phyloP scores from a whole-genome alignment of 257 asterid genomes.

The Solanum tarapatanum region DNA sequence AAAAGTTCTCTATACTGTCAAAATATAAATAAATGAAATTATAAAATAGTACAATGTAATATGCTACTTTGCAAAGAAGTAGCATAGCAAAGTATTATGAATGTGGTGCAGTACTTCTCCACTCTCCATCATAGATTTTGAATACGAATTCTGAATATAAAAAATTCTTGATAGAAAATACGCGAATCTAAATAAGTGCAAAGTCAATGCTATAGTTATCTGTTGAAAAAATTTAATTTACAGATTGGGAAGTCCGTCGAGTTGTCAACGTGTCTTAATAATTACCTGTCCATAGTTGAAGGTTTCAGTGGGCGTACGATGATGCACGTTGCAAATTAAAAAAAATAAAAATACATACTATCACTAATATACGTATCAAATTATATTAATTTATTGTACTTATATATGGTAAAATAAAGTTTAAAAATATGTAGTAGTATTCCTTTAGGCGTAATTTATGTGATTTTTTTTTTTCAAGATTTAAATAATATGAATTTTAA shows the following conservation, averaged over 20 bases:
- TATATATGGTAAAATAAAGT: neutral
- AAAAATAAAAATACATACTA: neutral
- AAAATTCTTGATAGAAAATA: too few species aligned
- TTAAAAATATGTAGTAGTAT: neutral
- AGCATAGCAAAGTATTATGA: too few species aligned
- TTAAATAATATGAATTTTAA: too few species aligned
- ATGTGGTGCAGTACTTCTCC: too few species aligned
- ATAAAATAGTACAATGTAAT: neutral
- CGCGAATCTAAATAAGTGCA: neutral
- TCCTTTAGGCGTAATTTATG: too few species aligned
- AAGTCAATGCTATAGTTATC: neutral
- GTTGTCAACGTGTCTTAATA: neutral
- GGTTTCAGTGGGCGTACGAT: neutral
- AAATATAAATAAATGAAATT: neutral
- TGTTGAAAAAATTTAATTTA: neutral
- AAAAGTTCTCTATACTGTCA: neutral
- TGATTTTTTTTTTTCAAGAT: neutral
- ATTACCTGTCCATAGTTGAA: neutral
- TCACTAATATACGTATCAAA: neutral
- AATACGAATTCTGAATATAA: too few species aligned
- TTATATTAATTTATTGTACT: neutral
- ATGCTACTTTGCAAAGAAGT: too few species aligned
- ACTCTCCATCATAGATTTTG: neutral
- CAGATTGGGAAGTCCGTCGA: neutral
- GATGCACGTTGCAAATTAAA: neutral